phyloP scores from a whole-genome alignment of 257 asterid genomes.

The Salvia miltiorrhiza region DNA sequence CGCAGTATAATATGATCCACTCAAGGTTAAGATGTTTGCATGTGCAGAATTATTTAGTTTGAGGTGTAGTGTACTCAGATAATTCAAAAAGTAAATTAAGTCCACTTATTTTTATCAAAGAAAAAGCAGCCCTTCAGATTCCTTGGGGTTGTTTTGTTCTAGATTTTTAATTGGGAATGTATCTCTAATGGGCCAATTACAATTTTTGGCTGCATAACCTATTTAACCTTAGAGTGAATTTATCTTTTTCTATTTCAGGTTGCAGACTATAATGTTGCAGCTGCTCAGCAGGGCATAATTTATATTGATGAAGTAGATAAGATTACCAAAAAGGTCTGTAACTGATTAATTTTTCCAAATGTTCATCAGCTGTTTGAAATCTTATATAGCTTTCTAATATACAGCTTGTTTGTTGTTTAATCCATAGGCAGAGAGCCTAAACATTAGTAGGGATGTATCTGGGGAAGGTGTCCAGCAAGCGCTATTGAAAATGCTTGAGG shows the following conservation, averaged over 20 bases:
- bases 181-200: too few species aligned
- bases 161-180: too few species aligned
- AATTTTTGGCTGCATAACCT: too few species aligned
- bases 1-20: neutral
- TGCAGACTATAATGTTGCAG: constrained; percentile 91
- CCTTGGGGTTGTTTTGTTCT: neutral
- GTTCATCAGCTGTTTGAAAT: neutral
- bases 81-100: neutral
- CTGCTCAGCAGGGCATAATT: constrained; percentile 98
- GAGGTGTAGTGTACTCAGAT: neutral
- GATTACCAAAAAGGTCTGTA: constrained; percentile 83
- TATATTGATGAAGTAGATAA: constrained; percentile 99
- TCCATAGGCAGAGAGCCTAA: constrained; percentile 90
- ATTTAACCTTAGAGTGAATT: neutral
- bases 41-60: neutral
- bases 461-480: constrained; percentile 99
- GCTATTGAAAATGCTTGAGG: constrained; percentile 97
- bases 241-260: constrained; percentile 46
- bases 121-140: neutral
- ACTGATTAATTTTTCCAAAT: constrained; percentile 8
- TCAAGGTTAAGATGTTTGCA: neutral
- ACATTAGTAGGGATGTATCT: constrained; percentile 96
- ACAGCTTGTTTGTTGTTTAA: constrained; percentile 3
- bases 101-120: too few species aligned
- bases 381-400: neutral